Percentiles rank a stretch among this genome's conserved stretches.
Conservation (phyloP, 2,329 filamentous ascomycete species). For the Torrubiella hemipterigena region DNA sequence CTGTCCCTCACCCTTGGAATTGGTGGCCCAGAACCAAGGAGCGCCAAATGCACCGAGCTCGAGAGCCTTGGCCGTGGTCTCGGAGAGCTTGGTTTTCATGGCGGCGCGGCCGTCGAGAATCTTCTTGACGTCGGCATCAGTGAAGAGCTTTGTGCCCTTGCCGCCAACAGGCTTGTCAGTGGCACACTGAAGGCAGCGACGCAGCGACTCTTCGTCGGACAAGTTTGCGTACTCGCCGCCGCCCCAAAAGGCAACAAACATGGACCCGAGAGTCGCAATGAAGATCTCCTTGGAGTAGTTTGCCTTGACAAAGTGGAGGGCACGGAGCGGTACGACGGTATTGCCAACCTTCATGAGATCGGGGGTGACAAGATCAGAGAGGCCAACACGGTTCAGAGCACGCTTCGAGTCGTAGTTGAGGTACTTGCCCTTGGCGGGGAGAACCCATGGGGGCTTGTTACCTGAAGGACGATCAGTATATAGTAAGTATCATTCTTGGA, state of each 20-base stretch:
- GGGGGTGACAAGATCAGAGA: conserved; percentile 23
- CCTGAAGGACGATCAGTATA: too few species aligned
- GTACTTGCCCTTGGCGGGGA: conserved; percentile 56
- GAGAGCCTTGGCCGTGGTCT: conserved; percentile 48
- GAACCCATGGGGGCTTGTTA: conserved; percentile 64
- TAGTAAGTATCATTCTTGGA: too few species aligned
- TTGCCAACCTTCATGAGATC: conserved; percentile 30
- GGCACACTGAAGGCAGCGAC: conserved; percentile 19
- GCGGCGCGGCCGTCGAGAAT: conserved; percentile 43
- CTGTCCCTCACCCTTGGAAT: conserved; percentile 44
- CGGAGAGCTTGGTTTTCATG: conserved; percentile 33
- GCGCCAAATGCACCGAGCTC: conserved; percentile 61
- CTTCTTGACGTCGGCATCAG: conserved; percentile 33
- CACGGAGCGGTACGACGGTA: conserved; percentile 48
- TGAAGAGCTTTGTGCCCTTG: conserved; percentile 27
- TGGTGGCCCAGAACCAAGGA: conserved; percentile 62
- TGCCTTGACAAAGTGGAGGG: conserved; percentile 55
- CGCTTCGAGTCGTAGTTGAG: conserved; percentile 28
- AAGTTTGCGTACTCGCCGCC: conserved; percentile 44
- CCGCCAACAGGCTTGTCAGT: conserved; percentile 13
- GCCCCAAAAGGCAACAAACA: conserved; percentile 55
- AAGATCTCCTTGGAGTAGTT: conserved; percentile 36
- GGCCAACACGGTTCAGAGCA: conserved; percentile 23
- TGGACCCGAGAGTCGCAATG: conserved; percentile 37
- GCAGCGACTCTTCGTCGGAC: conserved; percentile 42